These are phyloP conservation scores for Aaosphaeria arxii DNA, from an alignment of 2,329 filamentous ascomycete species.

Conservation along the genomic window DNA sequence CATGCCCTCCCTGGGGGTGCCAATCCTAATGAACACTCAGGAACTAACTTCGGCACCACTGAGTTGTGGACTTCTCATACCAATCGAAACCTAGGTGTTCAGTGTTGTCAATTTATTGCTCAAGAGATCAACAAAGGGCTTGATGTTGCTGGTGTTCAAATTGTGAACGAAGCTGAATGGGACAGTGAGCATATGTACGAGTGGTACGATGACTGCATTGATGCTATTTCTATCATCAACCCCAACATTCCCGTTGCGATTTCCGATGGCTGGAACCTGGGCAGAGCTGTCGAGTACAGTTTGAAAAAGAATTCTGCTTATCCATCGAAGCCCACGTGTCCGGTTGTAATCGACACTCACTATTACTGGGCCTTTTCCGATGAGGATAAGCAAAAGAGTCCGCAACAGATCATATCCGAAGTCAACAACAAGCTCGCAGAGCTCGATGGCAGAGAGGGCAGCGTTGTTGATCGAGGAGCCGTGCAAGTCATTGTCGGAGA, in stretches of 20 bases:
- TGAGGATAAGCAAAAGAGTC: conserved; percentile 49
- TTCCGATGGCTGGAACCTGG: conserved; percentile 57
- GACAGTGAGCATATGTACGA: conserved; percentile 53
- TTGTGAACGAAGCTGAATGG: conserved; percentile 56
- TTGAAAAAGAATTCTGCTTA: conserved; percentile 39
- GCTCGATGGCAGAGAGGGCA: conserved; percentile 48
- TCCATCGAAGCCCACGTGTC: conserved; percentile 34
- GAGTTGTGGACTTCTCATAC: conserved; percentile 49
- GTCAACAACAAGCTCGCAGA: conserved; percentile 44
- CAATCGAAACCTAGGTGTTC: conserved; percentile 46
- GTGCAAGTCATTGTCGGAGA: conserved; percentile 55
- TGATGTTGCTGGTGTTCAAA: conserved; percentile 54
- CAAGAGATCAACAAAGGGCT: conserved; percentile 43
- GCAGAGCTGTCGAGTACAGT: conserved; percentile 45
- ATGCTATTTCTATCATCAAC: conserved; percentile 48
- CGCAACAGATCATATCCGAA: conserved; percentile 51
- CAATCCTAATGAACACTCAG: conserved; percentile 55
- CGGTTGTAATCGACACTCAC: conserved; percentile 58
- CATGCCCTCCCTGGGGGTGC: conserved; percentile 59
- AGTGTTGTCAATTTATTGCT: conserved; percentile 51
- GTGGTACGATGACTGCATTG: conserved; percentile 55
- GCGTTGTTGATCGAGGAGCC: conserved; percentile 49
- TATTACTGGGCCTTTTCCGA: conserved; percentile 59
- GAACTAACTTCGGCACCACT: conserved; percentile 51
- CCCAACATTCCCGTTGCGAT: conserved; percentile 54